Evolutionary conservation across 2,329 filamentous ascomycete genomes (phyloP).

Genomic region (Trichoderma guizhouense): DNA sequence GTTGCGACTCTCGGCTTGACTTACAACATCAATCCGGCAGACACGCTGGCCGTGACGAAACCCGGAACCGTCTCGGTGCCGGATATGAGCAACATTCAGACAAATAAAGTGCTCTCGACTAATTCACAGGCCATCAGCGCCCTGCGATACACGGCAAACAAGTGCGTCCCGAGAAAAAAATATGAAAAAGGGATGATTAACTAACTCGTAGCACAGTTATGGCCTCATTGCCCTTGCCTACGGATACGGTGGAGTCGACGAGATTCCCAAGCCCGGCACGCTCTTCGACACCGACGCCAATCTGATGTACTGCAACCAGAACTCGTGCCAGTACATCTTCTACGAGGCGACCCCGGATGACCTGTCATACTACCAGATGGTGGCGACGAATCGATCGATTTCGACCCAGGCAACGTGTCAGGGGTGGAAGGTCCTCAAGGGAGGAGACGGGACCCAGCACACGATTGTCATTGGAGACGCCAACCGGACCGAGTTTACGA

Average conservation of each 20-base stretch:
- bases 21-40: constrained; percentile 41
- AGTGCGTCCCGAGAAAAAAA: constrained; percentile 24
- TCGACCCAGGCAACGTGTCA: constrained; percentile 30
- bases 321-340: constrained; percentile 36
- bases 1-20: constrained; percentile 42
- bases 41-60: constrained; percentile 30
- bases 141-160: constrained; percentile 42
- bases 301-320: constrained; percentile 33
- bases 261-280: constrained; percentile 29
- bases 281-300: constrained; percentile 31
- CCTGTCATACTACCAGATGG: constrained; percentile 20
- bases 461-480: constrained; percentile 29
- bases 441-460: constrained; percentile 30
- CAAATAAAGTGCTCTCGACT: constrained; percentile 28
- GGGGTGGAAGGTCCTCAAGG: constrained; percentile 29
- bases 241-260: constrained; percentile 19
- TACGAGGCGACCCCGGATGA: constrained; percentile 30
- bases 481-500: constrained; percentile 23
- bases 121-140: constrained; percentile 27
- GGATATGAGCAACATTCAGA: constrained; percentile 36
- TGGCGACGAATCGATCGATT: constrained; percentile 35
- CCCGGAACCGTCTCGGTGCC: constrained; percentile 37
- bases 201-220: constrained; percentile 30
- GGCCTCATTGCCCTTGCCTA: constrained; percentile 37
- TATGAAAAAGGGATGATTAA: not conserved